phyloP scores from a whole-genome alignment of 257 asterid species.

The Solanum gracilifrons region DNA sequence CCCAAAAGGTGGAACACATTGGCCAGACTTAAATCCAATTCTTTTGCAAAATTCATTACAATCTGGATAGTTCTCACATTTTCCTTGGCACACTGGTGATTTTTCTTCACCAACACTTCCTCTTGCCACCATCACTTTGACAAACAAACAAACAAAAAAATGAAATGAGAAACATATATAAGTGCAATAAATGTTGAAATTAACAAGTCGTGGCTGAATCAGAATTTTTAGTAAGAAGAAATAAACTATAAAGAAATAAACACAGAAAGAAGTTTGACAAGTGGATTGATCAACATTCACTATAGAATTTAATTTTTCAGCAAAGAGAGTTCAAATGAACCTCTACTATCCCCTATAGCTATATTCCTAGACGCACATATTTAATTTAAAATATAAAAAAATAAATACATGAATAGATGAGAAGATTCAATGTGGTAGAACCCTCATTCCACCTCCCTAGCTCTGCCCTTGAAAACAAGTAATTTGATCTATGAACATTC shows the following conservation, averaged over 20 bases:
- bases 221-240: neutral
- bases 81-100: slow-evolving; percentile 9
- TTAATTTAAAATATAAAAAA: too few relatives aligned
- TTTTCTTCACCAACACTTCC: neutral
- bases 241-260: neutral
- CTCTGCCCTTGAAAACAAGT: too few relatives aligned
- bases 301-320: rapidly evolving
- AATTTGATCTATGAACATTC: too few relatives aligned
- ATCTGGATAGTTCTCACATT: slow-evolving; percentile 17
- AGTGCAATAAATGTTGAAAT: neutral
- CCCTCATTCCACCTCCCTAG: too few relatives aligned
- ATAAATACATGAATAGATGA: too few relatives aligned
- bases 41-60: slow-evolving; percentile 18
- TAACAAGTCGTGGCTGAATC: neutral
- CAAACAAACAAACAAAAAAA: neutral
- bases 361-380: rapidly evolving
- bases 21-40: slow-evolving; percentile 14
- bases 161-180: neutral
- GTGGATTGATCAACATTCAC: neutral
- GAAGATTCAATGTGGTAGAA: neutral
- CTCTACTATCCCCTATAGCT: rapidly evolving
- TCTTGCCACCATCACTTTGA: neutral
- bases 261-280: neutral
- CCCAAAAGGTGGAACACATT: slow-evolving; percentile 19
- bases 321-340: rapidly evolving